A percentile compares a stretch with the other conserved stretches of the same genome.
These are phyloP conservation scores for Citrullus mucosospermus DNA, from an alignment of 306 rosid species.

Conservation along the genomic window DNA sequence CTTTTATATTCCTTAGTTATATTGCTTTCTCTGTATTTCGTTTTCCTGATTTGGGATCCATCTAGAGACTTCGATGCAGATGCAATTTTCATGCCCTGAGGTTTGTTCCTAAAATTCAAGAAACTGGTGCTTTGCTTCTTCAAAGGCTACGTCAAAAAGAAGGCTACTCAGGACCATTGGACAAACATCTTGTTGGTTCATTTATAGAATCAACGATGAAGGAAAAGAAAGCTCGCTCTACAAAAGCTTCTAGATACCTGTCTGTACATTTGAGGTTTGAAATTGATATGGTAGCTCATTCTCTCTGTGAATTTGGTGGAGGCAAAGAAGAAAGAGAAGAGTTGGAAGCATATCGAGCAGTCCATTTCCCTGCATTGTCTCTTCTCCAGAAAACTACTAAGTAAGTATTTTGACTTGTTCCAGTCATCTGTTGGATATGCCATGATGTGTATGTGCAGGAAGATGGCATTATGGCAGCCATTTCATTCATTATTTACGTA, in stretches of 20 bases:
- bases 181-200: constrained; percentile 59
- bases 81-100: constrained; percentile 91
- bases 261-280: constrained; percentile 94
- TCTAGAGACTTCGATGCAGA: constrained; percentile 99
- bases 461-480: not conserved
- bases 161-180: constrained; percentile 52
- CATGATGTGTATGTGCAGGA: not conserved
- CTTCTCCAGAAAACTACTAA: constrained; percentile 47
- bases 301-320: constrained; percentile 93
- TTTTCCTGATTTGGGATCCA: constrained; percentile 75
- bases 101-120: constrained; percentile 90
- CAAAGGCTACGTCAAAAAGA: constrained; percentile 61
- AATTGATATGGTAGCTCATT: constrained; percentile 98
- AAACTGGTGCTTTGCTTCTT: constrained; percentile 78
- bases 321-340: constrained; percentile 83
- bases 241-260: constrained; percentile 69
- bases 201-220: constrained; percentile 28
- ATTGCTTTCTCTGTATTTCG: constrained; percentile 13
- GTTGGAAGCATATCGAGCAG: constrained; percentile 78
- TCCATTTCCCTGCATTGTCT: constrained; percentile 83
- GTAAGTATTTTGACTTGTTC: constrained; percentile 25
- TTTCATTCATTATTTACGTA: not conserved
- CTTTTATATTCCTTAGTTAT: constrained; percentile 13
- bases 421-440: not conserved
- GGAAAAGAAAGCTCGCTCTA: constrained; percentile 22